Base-by-base conservation (phyloP, 306 rosid genomes). In the Rosa chinensis region DNA sequence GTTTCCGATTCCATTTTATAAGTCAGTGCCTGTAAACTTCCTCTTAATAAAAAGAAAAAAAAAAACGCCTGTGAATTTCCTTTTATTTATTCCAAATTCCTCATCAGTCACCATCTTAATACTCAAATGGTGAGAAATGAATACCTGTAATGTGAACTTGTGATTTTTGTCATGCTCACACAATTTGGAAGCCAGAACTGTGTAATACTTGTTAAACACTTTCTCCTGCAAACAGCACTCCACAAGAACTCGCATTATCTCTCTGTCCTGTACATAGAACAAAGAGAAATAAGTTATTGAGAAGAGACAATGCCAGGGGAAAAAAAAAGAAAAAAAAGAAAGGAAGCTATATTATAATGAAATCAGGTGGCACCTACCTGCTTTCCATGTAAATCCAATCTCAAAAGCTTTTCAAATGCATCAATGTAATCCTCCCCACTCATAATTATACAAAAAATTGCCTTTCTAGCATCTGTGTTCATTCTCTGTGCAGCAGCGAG, bases 221-320 rank as follows among this genome's bases (percentile, higher is more conserved):
- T 89, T 90, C 94, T 92, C 99, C 84, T 92, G 98, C 81, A 95
- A 86, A 86, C 99, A 95, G 82, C 97, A 95, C 39, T 95, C 91
- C 23, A 95, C 88, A 61, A 95, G 95, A 84, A 95, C 99, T 25
- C 96, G 91, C 88, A 92, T 85, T 78, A 95, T 83, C 84, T 92
- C 99, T 77, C 99, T 83, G 82, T 92, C 97, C 99, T 94, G 90
- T 47, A 72, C 21, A 70, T 32, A 39, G 78, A 43, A 56, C 77
- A 79, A 56, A 32, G 64, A 72, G 45, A 73, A 50, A 39, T 49
- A 68, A 12, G 20, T 52, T 48, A 69, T 78, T 48, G 53, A 48
- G 21, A 69, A 16, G 25, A 49, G 64, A 18, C 25, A 35, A 70
- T 20, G 8, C 77, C 40, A 73, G 70, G 37, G 37, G 35, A 2